Evolutionary conservation across 345 rosid species (phyloP).

Genomic region (Syzygium oleosum): DNA sequence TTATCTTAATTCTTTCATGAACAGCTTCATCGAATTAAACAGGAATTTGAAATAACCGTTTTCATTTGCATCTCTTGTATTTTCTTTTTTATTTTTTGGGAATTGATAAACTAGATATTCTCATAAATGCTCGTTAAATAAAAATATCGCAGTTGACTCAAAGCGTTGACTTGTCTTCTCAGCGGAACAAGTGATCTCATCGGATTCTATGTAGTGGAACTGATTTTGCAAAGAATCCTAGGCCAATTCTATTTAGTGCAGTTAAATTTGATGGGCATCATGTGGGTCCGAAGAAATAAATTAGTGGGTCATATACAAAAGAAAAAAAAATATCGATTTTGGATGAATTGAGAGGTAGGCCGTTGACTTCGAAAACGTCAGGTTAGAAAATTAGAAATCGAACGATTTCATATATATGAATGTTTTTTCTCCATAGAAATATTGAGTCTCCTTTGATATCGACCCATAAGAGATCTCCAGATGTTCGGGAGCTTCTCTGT

Average conservation of each 20-base stretch:
- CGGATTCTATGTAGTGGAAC: background rate
- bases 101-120: background rate
- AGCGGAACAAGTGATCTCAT: background rate
- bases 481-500: too few species aligned
- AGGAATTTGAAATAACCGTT: background rate
- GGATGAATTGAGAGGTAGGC: background rate
- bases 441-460: too few species aligned
- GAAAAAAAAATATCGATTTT: background rate
- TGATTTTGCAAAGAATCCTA: background rate
- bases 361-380: background rate
- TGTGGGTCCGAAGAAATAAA: background rate
- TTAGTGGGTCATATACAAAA: background rate
- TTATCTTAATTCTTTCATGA: background rate
- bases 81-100: background rate
- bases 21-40: background rate
- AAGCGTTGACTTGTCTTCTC: background rate
- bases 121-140: background rate
- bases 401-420: background rate
- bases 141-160: background rate
- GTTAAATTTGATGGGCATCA: background rate
- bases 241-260: background rate
- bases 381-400: background rate
- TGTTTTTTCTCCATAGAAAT: too few species aligned
- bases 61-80: background rate
- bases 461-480: too few species aligned